phyloP scores from a whole-genome alignment of 768 basidiomycete genomes.

The Leccinum subtestaceum region DNA sequence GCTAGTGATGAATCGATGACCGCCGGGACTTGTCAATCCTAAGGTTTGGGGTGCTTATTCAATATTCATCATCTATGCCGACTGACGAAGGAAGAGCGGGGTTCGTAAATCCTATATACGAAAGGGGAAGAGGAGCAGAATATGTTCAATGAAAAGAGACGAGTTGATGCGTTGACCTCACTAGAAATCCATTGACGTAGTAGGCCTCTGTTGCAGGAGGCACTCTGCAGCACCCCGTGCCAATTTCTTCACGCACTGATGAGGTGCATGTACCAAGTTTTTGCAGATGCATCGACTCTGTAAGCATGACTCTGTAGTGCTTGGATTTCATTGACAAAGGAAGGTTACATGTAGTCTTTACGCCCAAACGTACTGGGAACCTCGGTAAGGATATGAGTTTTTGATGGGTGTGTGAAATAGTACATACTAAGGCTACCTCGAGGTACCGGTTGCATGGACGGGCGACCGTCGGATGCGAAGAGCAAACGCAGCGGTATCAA shows the following conservation, averaged over 20 bases:
- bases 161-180: not conserved
- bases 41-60: not conserved
- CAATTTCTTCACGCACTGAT: not conserved
- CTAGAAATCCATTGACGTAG: not conserved
- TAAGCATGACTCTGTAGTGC: not conserved
- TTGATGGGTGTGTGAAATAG: not conserved
- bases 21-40: not conserved
- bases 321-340: not conserved
- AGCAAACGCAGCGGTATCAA: not conserved
- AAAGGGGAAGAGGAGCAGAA: not conserved
- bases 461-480: not conserved
- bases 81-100: not conserved
- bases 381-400: not conserved
- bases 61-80: not conserved
- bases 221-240: not conserved
- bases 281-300: not conserved
- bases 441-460: not conserved
- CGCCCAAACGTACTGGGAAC: not conserved
- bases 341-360: not conserved
- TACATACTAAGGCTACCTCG: not conserved
- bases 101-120: not conserved
- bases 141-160: not conserved
- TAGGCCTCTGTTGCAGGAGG: not conserved
- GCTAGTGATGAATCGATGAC: not conserved
- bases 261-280: not conserved